A percentile compares a stretch with the other conserved stretches of the same genome.
These are phyloP conservation scores for Solanum ossicruentum DNA, from an alignment of 257 asterid genomes.

Conservation along the genomic window DNA sequence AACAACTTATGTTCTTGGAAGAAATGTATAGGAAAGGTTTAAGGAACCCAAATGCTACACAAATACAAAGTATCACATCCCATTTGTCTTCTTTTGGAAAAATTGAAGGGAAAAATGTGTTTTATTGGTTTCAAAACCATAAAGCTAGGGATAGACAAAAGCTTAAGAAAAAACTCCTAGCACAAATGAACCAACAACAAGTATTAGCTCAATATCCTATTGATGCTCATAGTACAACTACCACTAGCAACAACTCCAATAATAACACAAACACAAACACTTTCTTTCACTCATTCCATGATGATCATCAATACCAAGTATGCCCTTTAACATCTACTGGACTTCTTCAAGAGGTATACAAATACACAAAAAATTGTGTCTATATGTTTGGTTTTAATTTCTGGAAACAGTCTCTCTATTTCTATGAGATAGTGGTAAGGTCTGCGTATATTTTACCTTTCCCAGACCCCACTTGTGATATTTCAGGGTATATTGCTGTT, in stretches of 20 bases:
- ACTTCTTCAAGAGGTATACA: background rate
- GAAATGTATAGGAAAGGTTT: slow-evolving; percentile 62
- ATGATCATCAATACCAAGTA: background rate
- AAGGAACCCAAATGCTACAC: slow-evolving; percentile 68
- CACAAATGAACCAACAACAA: background rate
- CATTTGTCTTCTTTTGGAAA: slow-evolving; percentile 57
- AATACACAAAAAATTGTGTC: background rate
- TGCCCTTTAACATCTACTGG: background rate
- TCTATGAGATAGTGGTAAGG: too few species aligned
- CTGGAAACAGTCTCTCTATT: too few species aligned
- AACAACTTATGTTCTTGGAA: slow-evolving; percentile 59
- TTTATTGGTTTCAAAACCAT: slow-evolving; percentile 81
- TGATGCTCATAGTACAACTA: background rate
- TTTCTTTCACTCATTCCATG: background rate
- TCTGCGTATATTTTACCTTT: too few species aligned
- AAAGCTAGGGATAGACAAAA: slow-evolving; percentile 80
- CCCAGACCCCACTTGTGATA: too few species aligned
- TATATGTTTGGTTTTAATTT: too few species aligned
- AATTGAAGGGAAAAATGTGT: slow-evolving; percentile 73
- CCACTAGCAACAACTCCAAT: background rate
- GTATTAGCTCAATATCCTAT: background rate
- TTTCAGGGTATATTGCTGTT: too few species aligned
- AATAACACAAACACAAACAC: background rate
- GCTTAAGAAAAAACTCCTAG: background rate
- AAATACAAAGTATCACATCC: slow-evolving; percentile 61